Base-by-base conservation (phyloP, 2,329 filamentous ascomycete species). In the Fulvia fulva region DNA sequence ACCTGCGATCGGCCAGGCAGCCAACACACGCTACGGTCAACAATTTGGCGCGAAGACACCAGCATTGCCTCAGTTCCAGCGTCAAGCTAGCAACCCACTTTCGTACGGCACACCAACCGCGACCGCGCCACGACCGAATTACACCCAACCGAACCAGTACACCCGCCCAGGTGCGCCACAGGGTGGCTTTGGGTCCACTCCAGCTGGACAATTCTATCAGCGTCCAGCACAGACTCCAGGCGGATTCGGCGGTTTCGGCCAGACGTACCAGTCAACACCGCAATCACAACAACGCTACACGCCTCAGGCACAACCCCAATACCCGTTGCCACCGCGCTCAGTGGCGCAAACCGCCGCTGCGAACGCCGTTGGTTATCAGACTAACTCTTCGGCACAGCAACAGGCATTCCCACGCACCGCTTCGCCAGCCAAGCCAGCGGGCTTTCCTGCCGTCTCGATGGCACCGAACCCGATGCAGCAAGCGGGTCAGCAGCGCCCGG, bases 11-110 rank as follows among this genome's bases (percentile, higher is more conserved):
- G 70, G 70, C 1, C 66, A 68, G 52, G 69, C 70, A 21, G 70
- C 70, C 11, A 71, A 72, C 52, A 72, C 70, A 14, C 60, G 70
- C 11, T 72, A 72, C 50, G 70, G 69, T n/a, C 65, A 68, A 55
- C 64, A 67, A 43, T 68, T 64, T 34, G 61, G 55, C 46, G 26
- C 61, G 5, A 59, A 66, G 25, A 68, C 69, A 12, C 68, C 71
- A 22, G 58, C 66, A 4, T 47, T 60, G 28, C 66, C 69, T 32
- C 55, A 62, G 19, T 71, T 65, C 49, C 61, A 67, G 41, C 68
- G 70, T 14, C 66, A 67, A n/a, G 57, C 63, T 19, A 70, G 65
- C 60, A 64, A 61, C 21, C 65, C 65, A 12, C 55, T 63, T 2
- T 55, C 60, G 14, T 72, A 72, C 45, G 63, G 62, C 41, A 71